Evolutionary conservation across 306 rosid species (phyloP), one percentile per base, ranked within the genome.

Genomic region (Benincasa hispida): DNA sequence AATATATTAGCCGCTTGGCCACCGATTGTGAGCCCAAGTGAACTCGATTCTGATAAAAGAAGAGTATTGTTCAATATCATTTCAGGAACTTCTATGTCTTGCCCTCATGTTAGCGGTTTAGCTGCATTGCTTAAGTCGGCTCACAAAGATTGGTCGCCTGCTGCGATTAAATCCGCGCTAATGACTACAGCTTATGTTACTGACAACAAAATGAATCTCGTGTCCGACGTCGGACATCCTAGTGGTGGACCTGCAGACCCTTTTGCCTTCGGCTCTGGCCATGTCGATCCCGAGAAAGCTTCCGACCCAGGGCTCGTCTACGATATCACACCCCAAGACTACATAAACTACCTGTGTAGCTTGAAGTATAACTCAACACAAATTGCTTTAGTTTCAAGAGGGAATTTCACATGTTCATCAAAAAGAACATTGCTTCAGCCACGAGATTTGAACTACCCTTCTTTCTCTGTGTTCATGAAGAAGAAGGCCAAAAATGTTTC

Each of bases 61-160:
- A 86, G 77, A n/a, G 88, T 81, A 2, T 24, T 82, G 1, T 91
- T 86, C 51, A 89, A 91, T 76, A 85, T 91, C 13, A 53, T 86
- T 24, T 91, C 96, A n/a, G 93, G 96, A 21, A 89, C 97, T 39
- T 91, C 97, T 45, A 91, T 91, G 97, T 89, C 97, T 37, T 91
- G 97, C 47, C 92, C 93, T 72, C 93, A 91, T 83, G 97, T 78
- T 14, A 89, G 93, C 74, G 97, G 97, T 45, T 2, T 89, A 28
- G 93, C 90, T 48, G 90, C 91, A 5, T 79, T 84, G 21, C 18
- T 89, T 61, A 91, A 81, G 67, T 83, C 91, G 4, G 78, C 59
- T 3, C 91, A 89, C 22, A 86, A 58, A 68, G 78, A 72, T 65
- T 87, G 90, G 91, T 89, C 97, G 4, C 91, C 91, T 48, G 89